phyloP scores from a whole-genome alignment of 495 filamentous ascomycete genomes.

The Aspergillus diversus region DNA sequence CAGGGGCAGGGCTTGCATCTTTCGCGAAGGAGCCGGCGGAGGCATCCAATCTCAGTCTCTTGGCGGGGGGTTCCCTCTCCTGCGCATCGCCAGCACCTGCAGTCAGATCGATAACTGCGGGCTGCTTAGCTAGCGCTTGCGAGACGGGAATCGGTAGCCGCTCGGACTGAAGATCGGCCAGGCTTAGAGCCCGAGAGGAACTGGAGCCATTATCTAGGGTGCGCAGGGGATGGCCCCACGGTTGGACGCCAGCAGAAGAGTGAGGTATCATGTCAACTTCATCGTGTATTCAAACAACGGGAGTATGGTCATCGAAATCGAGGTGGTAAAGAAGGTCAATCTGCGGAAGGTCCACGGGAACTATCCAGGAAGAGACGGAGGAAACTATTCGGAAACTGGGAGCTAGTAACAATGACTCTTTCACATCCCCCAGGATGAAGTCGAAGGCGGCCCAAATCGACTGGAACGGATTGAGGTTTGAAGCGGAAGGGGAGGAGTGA shows the following conservation, averaged over 20 bases:
- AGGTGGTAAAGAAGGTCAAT: slow-evolving; percentile 7
- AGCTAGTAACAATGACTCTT: not conserved
- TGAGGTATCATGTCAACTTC: slow-evolving; percentile 53
- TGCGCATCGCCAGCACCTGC: slow-evolving; percentile 35
- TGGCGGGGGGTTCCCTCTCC: slow-evolving; percentile 44
- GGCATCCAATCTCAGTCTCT: slow-evolving; percentile 44
- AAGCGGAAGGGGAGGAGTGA: not conserved
- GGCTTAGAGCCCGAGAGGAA: slow-evolving; percentile 29
- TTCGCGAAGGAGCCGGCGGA: slow-evolving; percentile 27
- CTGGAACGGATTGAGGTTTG: not conserved
- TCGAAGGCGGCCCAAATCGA: not conserved
- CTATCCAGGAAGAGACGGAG: not conserved
- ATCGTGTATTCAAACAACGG: slow-evolving; percentile 39
- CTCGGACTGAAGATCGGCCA: slow-evolving; percentile 34
- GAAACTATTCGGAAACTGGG: not conserved
- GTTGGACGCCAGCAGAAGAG: slow-evolving; percentile 50
- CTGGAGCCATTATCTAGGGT: slow-evolving; percentile 41
- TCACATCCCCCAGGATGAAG: slow-evolving; percentile 8
- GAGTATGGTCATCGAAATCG: slow-evolving; percentile 27
- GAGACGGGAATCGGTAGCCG: slow-evolving; percentile 31
- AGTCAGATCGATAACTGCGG: slow-evolving; percentile 46
- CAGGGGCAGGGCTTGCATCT: slow-evolving; percentile 29
- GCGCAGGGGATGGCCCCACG: slow-evolving; percentile 45
- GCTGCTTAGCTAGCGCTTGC: slow-evolving; percentile 35
- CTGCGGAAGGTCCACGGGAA: not conserved